Evolutionary conservation across 495 filamentous ascomycete genomes (phyloP), one percentile per base, ranked within the genome.

Genomic region (Talaromyces wortmannii): DNA sequence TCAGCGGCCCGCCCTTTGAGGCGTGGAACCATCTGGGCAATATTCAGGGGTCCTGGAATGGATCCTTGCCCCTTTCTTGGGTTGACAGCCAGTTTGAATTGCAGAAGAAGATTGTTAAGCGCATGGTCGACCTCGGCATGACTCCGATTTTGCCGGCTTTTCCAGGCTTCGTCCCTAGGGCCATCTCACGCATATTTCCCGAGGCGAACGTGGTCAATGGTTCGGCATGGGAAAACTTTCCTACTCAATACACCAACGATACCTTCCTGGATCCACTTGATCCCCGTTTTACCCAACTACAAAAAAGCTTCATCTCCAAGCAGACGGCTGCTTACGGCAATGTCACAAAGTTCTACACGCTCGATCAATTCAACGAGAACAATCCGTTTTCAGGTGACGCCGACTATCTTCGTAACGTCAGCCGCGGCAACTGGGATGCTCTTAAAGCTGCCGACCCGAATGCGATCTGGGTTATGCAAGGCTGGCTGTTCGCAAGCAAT

Each of bases 21-120:
- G 70, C 77, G n/a, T 82, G 79, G 79, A 80, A 82, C 45, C 72
- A 75, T 7, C 77, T 82, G 53, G 79, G 77, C 5, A 82, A 82
- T 47, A 80, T 80, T 40, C 78, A 81, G 59, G 77, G 77, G 1
- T 75, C 70, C 5, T 78, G 73, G 75, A 63, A 64, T 18, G 75
- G 73, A 13, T 60, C 67, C 13, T 52, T 78, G n/a, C 77, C 76
- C 1, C 55, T 59, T 31, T 52, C 58, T 15, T 82, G 76, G 77
- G 69, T 79, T 36, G 68, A 78, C 42, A 52, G 58, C 18, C 78
- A 80, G 55, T 77, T 74, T 50, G 65, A 63, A 0, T 52, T 82
- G 31, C 72, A 79, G 55, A 69, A 76, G 59, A 69, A 78, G 55
- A 80, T 81, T 53, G 57, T 78, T 1, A 50, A 55, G 23, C 69